Conservation (phyloP, 2,329 filamentous ascomycete genomes). For the Purpureocillium takamizusanense region DNA sequence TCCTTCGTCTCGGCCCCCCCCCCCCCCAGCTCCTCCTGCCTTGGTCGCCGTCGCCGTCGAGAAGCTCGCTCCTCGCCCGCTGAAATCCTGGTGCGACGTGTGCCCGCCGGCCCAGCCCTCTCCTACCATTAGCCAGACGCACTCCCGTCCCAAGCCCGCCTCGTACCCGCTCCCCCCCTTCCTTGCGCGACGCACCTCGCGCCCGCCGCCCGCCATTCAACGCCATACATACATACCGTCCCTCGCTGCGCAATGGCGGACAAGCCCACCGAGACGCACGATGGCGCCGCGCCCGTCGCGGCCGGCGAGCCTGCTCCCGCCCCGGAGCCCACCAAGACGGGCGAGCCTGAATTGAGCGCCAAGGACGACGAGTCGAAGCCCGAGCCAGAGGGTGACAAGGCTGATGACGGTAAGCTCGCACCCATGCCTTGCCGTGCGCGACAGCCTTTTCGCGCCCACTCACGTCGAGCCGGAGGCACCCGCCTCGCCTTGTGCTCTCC, state of each 20-base stretch:
- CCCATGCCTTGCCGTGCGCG: not conserved
- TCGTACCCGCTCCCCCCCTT: not conserved
- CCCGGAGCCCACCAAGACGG: constrained; percentile 11
- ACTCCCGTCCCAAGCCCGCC: no score
- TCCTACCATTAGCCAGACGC: no score
- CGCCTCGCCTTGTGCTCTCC: no score
- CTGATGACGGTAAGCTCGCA: constrained; percentile 20
- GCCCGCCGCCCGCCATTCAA: constrained; percentile 14
- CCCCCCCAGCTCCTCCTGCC: no score
- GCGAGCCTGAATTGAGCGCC: constrained; percentile 12
- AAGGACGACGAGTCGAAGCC: constrained; percentile 13
- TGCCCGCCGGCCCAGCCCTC: no score
- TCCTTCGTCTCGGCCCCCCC: not conserved
- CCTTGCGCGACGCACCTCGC: not conserved
- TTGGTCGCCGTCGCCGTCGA: no score
- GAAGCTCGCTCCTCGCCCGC: no score
- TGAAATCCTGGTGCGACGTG: constrained; percentile 6
- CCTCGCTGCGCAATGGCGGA: constrained; percentile 27
- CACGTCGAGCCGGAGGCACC: no score
- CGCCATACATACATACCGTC: constrained; percentile 1
- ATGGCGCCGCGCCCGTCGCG: constrained; percentile 20
- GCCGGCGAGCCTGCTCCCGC: constrained; percentile 20
- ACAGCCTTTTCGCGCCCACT: not conserved
- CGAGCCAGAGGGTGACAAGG: constrained; percentile 13
- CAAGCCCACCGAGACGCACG: constrained; percentile 24